These are phyloP conservation scores for Debaryomyces castellii DNA, from an alignment of 805 yeast species.

Conservation along the genomic window DNA sequence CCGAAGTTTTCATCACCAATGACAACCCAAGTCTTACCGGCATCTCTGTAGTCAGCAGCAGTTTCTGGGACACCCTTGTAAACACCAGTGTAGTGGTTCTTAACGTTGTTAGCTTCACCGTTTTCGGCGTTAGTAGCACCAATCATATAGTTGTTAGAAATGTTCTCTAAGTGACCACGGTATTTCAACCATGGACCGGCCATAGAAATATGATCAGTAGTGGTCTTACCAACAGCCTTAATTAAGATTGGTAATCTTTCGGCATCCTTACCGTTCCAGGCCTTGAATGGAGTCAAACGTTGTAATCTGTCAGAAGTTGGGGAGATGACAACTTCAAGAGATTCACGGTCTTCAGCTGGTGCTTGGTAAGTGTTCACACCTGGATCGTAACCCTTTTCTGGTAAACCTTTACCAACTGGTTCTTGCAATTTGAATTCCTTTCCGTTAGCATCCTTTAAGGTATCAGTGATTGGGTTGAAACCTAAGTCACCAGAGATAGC, in stretches of 20 bases:
- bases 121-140: constrained; percentile 98
- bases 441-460: constrained; percentile 84
- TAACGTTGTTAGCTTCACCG: constrained; percentile 88
- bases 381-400: constrained; percentile 82
- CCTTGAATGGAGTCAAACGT: constrained; percentile 85
- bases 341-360: constrained; percentile 84
- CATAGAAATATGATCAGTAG: constrained; percentile 99
- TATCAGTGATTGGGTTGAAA: constrained; percentile 93
- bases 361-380: constrained; percentile 97
- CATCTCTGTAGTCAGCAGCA: constrained; percentile 91
- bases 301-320: constrained; percentile 97
- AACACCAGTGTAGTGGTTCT: constrained; percentile 88
- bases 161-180: constrained; percentile 99
- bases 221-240: constrained; percentile 96
- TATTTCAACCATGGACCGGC: constrained; percentile 99
- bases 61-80: constrained; percentile 96
- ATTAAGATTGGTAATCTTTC: constrained; percentile 86
- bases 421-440: constrained; percentile 84
- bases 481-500: constrained; percentile 95
- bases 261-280: constrained; percentile 97
- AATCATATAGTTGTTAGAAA: constrained; percentile 98
- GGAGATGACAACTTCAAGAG: constrained; percentile 71
- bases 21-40: constrained; percentile 93
- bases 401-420: constrained; percentile 90
- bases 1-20: constrained; percentile 98